Conservation (phyloP, 805 yeast genomes). For the Ascoidea tarda region DNA sequence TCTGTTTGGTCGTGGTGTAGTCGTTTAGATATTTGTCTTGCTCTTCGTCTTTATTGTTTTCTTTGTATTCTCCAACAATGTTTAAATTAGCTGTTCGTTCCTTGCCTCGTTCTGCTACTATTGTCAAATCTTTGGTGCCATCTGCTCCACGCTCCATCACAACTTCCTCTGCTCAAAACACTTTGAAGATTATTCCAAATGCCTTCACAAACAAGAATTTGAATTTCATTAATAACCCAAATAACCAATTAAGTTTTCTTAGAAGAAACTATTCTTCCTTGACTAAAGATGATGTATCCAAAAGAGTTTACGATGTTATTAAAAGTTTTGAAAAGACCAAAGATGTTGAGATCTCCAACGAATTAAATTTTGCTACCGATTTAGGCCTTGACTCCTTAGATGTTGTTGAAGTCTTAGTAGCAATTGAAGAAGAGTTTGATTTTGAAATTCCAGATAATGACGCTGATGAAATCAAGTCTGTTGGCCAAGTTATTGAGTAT, state of each 20-base stretch:
- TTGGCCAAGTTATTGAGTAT: slow-evolving; percentile 85
- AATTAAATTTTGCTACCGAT: slow-evolving; percentile 38
- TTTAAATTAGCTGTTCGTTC: slow-evolving; percentile 34
- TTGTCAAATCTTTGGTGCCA: slow-evolving; percentile 16
- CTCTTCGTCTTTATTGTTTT: no score
- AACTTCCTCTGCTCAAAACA: slow-evolving; percentile 13
- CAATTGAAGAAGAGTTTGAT: slow-evolving; percentile 86
- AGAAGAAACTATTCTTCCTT: slow-evolving; percentile 41
- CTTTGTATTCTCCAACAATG: slow-evolving; percentile 19
- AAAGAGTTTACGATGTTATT: slow-evolving; percentile 71
- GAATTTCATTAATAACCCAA: background rate
- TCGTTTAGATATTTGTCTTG: background rate
- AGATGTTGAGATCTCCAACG: slow-evolving; percentile 22
- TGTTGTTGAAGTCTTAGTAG: slow-evolving; percentile 90
- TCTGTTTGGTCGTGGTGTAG: no score
- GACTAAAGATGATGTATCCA: slow-evolving; percentile 65
- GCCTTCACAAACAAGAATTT: background rate
- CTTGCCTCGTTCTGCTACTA: slow-evolving; percentile 21
- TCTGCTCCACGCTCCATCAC: slow-evolving; percentile 19
- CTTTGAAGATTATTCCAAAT: slow-evolving; percentile 11
- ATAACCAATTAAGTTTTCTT: background rate
- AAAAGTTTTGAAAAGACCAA: slow-evolving; percentile 48
- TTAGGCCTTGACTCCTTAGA: slow-evolving; percentile 74
- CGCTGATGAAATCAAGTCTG: slow-evolving; percentile 87
- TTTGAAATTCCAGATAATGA: slow-evolving; percentile 80